Conservation (phyloP, 1,284 basidiomycete species). For the Phaffia rhodozyma region DNA sequence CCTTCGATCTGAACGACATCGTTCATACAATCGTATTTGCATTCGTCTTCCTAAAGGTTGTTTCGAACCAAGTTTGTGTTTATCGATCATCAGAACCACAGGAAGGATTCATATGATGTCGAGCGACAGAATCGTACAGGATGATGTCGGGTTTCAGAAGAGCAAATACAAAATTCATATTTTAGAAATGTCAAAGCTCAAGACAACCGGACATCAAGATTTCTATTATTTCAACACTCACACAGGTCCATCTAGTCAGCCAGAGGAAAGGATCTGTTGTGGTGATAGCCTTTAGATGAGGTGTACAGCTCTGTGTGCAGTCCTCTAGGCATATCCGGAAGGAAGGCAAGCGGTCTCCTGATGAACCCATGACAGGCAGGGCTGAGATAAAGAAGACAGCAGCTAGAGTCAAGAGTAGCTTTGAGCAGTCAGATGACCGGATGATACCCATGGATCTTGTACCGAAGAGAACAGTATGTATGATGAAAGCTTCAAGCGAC, state of each 20-base stretch:
- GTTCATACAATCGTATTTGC: constrained; percentile 70
- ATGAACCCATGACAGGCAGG: constrained; percentile 35
- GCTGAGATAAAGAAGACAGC: constrained; percentile 4
- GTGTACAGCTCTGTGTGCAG: constrained; percentile 33
- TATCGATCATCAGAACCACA: too few species aligned
- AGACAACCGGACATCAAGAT: too few species aligned
- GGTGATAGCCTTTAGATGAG: constrained; percentile 36
- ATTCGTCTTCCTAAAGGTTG: constrained; percentile 45
- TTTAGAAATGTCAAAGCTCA: too few species aligned
- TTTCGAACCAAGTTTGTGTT: too few species aligned
- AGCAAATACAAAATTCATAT: too few species aligned
- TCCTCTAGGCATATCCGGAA: constrained; percentile 45
- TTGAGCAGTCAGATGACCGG: constrained; percentile 16
- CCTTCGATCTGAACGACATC: constrained; percentile 40
- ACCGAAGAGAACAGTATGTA: too few species aligned
- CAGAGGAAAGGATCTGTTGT: constrained; percentile 40
- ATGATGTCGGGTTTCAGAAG: too few species aligned
- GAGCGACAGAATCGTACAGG: too few species aligned
- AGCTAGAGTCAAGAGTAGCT: constrained; percentile 10
- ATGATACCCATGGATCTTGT: not conserved
- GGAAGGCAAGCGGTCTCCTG: constrained; percentile 47
- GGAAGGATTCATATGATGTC: too few species aligned
- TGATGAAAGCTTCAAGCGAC: too few species aligned
- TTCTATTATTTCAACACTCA: too few species aligned
- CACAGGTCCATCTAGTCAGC: constrained; percentile 54